These are phyloP conservation scores for Raddia distichophylla DNA, from an alignment of 176 grass and related monocot genomes.

Conservation along the genomic window DNA sequence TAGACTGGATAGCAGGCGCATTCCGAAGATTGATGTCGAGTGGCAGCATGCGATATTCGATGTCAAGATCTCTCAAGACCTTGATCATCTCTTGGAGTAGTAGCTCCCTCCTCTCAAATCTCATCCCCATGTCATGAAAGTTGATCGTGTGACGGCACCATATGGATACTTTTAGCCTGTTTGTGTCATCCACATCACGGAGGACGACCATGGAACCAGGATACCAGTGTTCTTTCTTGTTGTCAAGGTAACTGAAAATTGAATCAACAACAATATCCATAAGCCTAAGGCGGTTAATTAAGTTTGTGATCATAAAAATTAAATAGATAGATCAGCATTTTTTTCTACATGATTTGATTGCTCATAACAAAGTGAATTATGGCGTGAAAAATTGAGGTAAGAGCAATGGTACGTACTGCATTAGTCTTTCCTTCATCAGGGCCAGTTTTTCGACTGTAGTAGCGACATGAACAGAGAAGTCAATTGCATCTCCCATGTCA, in stretches of 20 bases:
- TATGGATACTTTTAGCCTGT: constrained; percentile 76
- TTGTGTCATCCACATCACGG: constrained; percentile 74
- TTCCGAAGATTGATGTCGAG: constrained; percentile 78
- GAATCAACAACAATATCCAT: neutral
- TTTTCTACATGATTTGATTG: neutral
- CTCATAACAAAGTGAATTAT: neutral
- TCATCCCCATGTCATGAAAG: constrained; percentile 80
- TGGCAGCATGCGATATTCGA: constrained; percentile 85
- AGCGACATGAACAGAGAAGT: constrained; percentile 76
- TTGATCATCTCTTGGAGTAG: constrained; percentile 87
- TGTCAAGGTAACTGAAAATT: constrained; percentile 72
- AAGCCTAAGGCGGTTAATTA: neutral
- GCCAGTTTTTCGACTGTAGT: constrained; percentile 81
- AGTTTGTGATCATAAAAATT: neutral
- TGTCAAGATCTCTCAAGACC: constrained; percentile 74
- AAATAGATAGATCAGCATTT: neutral
- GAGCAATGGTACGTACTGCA: constrained; percentile 53
- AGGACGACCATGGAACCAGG: constrained; percentile 73
- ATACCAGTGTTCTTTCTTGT: constrained; percentile 97
- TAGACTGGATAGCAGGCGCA: constrained; percentile 52
- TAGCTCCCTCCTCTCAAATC: constrained; percentile 78
- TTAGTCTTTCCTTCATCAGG: constrained; percentile 82
- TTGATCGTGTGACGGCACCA: constrained; percentile 94
- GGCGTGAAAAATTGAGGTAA: neutral
- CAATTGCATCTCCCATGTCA: constrained; percentile 88